Base-by-base conservation (phyloP, 495 filamentous ascomycete species). In the Penicillium angulare region DNA sequence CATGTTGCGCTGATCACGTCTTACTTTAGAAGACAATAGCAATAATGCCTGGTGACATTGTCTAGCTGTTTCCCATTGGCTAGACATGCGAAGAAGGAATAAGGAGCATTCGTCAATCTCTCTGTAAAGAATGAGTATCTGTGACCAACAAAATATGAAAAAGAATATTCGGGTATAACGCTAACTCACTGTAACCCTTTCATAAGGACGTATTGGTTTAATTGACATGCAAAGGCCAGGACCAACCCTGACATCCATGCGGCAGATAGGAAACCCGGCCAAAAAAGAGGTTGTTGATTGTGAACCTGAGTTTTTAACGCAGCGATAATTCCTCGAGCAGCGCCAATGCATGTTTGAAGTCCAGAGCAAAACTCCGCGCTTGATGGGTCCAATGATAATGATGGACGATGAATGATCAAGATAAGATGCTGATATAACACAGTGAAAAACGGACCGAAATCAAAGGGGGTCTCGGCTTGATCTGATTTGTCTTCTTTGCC, bases 391-490 rank as follows among this genome's bases (percentile, higher is more conserved):
- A 71, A 57, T 16, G 71, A 72, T 21, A 74, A 48, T 9, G 63
- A 68, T 3, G 71, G 71, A 13, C 71, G 69, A 69, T 86, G 57
- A 65, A 86, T 59, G 74, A 87, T 64, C 80, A 91, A 72, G 71
- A 92, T 60, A 63, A 84, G 72, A 74, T 82, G 65, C 75, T 91
- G 70, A 66, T 92, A 66, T 68, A 85, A 61, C 71, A 90, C 68
- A 53, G 86, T 65, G 59, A 79, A 72, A 36, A 71, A 64, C 12
- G 74, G 68, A 34, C 65, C 61, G 32, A 74, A 69, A 43, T 73
- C 63, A 56, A 67, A 71, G 0, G 67, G 59, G 13, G 18, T 39
- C 22, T 67, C 59, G 23, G n/a, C 43, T n/a, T 16, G 17, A 7
- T 16, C 41, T 36, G 23, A 32, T 20, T 1, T 7, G 12, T 13